These are phyloP conservation scores for Vishniacozyma victoriae DNA, from an alignment of 768 basidiomycete genomes.

Conservation along the genomic window DNA sequence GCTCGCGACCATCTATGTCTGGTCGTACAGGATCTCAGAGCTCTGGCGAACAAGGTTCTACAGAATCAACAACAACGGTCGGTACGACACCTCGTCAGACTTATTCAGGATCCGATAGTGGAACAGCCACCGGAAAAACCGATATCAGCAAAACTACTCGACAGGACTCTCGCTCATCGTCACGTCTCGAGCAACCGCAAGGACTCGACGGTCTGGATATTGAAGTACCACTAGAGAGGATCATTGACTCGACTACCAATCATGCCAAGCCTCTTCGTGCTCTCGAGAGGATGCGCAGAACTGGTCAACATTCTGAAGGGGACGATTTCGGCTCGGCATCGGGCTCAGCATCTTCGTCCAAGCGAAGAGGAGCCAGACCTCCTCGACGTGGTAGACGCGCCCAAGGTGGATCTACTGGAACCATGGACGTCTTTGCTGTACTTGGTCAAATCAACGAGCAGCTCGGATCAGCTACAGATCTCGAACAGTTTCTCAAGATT, in stretches of 20 bases:
- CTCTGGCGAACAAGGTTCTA: conserved; percentile 12
- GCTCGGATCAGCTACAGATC: conserved; percentile 59
- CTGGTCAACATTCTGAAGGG: conserved; percentile 19
- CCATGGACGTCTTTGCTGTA: conserved; percentile 75
- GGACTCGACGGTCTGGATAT: conserved; percentile 42
- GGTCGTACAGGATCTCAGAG: conserved; percentile 6
- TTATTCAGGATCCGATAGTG: conserved; percentile 3
- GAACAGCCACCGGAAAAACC: background rate
- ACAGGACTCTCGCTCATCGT: conserved; percentile 2
- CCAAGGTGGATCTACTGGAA: conserved; percentile 45
- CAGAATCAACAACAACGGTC: conserved; percentile 21
- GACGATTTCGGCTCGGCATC: conserved; percentile 6
- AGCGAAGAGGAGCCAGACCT: conserved; percentile 8
- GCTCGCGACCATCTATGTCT: no score
- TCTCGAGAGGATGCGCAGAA: conserved; percentile 61
- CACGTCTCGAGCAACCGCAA: no score
- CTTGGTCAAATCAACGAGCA: conserved; percentile 77
- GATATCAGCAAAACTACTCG: background rate
- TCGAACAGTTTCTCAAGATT: conserved; percentile 66
- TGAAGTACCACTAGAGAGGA: conserved; percentile 55
- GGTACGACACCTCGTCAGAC: conserved; percentile 11
- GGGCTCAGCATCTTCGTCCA: conserved; percentile 1
- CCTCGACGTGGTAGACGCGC: conserved; percentile 13
- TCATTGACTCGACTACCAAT: conserved; percentile 67
- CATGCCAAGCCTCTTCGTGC: conserved; percentile 64